phyloP scores from a whole-genome alignment of 73 alveolate genomes.

The Paramecium pentaurelia region DNA sequence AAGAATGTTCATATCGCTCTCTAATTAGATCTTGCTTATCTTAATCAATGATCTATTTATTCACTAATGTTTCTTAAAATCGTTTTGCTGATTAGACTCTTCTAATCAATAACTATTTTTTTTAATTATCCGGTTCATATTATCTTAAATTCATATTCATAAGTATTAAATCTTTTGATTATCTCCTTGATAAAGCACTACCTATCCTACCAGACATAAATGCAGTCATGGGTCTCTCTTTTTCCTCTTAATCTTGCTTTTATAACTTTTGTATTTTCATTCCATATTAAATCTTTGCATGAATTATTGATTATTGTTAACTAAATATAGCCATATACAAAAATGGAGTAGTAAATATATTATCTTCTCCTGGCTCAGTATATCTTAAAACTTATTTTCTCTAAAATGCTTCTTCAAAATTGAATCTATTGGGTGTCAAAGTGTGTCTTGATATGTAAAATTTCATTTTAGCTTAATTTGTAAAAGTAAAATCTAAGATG shows the following conservation, averaged over 20 bases:
- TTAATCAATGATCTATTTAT: neutral
- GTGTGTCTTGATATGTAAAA: slow-evolving; percentile 37
- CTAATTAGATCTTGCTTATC: neutral
- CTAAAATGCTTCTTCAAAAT: slow-evolving; percentile 31
- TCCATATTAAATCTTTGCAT: neutral
- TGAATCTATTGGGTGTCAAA: slow-evolving; percentile 27
- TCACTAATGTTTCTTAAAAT: neutral
- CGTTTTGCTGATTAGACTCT: slow-evolving; percentile 35
- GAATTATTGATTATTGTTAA: slow-evolving; percentile 11
- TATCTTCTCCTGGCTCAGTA: slow-evolving; percentile 49
- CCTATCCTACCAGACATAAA: neutral
- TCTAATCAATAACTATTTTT: neutral
- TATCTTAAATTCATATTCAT: slow-evolving; percentile 40
- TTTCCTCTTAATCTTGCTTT: neutral
- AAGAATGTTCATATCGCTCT: neutral
- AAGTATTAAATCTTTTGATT: neutral
- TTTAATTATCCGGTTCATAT: slow-evolving; percentile 17
- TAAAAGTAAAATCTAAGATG: neutral
- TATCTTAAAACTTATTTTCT: slow-evolving; percentile 35
- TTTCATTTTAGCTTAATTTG: slow-evolving; percentile 25
- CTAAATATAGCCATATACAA: slow-evolving; percentile 37
- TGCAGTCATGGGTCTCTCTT: slow-evolving; percentile 22
- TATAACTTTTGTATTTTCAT: neutral
- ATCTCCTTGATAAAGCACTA: neutral
- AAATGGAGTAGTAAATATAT: neutral